Percentiles rank a stretch among this genome's conserved stretches.
These are phyloP conservation scores for Fusarium sp. DNA, from an alignment of 2,329 filamentous ascomycete genomes.

Conservation along the genomic window DNA sequence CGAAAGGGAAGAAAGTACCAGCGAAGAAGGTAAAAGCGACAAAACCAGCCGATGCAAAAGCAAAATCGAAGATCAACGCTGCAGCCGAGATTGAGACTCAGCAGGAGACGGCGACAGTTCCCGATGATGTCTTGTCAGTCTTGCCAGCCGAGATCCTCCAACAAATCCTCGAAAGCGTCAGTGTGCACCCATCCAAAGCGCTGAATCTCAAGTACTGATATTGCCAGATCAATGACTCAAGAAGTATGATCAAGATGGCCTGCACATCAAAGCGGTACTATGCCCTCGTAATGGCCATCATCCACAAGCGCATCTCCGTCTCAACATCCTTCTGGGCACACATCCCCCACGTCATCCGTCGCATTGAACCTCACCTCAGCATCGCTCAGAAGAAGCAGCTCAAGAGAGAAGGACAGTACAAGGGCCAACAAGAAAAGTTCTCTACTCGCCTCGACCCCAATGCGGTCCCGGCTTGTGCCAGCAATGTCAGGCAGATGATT, in stretches of 20 bases:
- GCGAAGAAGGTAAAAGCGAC: not conserved
- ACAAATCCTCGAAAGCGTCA: not conserved
- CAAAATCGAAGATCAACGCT: fast-evolving
- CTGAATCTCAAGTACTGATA: fast-evolving
- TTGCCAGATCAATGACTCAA: not conserved
- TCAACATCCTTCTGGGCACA: not conserved
- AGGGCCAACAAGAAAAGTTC: not conserved
- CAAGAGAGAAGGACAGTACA: not conserved
- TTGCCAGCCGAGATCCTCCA: not conserved
- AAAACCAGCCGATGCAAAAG: fast-evolving
- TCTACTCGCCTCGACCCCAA: not conserved
- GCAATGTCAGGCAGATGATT: conserved; percentile 5
- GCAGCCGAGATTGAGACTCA: fast-evolving
- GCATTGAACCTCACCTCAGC: not conserved
- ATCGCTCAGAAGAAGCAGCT: conserved; percentile 13
- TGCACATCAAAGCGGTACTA: conserved; percentile 7
- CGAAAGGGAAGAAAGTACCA: not conserved
- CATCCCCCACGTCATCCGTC: not conserved
- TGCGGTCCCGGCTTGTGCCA: not conserved
- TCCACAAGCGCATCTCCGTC: not conserved
- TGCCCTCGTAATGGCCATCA: not conserved
- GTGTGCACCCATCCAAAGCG: not conserved
- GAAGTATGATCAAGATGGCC: not conserved
- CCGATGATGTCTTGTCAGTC: not conserved
- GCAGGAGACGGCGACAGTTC: fast-evolving